Evolutionary conservation across 1,284 basidiomycete genomes (phyloP), one percentile per base, ranked within the genome.

Genomic region (Peniophora sp.): DNA sequence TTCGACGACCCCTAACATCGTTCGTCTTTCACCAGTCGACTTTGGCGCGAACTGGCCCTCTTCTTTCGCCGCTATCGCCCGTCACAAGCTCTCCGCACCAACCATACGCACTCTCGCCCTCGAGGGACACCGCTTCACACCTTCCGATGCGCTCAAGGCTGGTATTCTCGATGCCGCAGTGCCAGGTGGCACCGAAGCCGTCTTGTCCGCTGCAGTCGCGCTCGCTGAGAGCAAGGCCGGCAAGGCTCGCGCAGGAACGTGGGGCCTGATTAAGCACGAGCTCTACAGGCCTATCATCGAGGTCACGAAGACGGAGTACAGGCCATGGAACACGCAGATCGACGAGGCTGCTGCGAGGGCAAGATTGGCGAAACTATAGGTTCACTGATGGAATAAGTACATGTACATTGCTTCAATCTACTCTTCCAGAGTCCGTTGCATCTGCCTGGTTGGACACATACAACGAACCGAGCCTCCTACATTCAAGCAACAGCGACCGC

Each of bases 51-150:
- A 81, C 0, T 83, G 88, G 73, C 91, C 92, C 0, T 72, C 80
- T 49, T 84, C 85, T 0, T 84, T 94, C 59, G 74, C 81, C 3
- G 73, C 78, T 3, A 66, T 94, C 37, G 67, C 93, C 20, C 73
- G 74, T 12, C 73, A 78, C 32, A 93, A 92, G 60, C 70, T 91
- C 18, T 71, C 81, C 2, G 72, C 81, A 58, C 72, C 76, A 22
- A 66, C 66, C n/a, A 60, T 85, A 3, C 81, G 92, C 36, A 85
- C 88, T 62, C 83, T 93, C 27, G 80, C 86, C 11, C 73, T 96
- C 3, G 89, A 93, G 60, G 94, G 89, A 1, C 79, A 91, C 59
- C 78, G 89, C 39, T 95, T 92, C 67, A 82, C 84, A 1, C 84
- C 92, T 5, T 57, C 68, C 12, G 91, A 96, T 63, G 85, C 90